These are phyloP conservation scores for Boechera stricta DNA, from an alignment of 345 rosid species.

Conservation along the genomic window DNA sequence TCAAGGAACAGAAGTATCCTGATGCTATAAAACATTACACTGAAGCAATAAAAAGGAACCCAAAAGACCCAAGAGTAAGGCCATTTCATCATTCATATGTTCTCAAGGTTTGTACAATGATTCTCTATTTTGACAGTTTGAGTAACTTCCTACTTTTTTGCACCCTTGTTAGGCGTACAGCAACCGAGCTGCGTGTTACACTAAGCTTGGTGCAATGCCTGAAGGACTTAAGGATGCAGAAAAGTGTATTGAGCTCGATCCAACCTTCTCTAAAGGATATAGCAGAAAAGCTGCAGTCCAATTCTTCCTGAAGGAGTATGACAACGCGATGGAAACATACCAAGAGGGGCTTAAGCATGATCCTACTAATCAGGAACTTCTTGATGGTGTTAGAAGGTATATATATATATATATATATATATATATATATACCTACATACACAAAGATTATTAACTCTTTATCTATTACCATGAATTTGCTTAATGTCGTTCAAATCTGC, in stretches of 20 bases:
- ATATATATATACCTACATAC: not conserved
- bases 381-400: constrained; percentile 83
- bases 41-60: constrained; percentile 88
- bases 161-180: constrained; percentile 66
- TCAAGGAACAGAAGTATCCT: constrained; percentile 86
- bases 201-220: constrained; percentile 86
- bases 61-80: constrained; percentile 70
- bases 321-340: constrained; percentile 85
- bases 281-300: constrained; percentile 84
- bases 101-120: not conserved
- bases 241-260: constrained; percentile 91
- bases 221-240: constrained; percentile 96
- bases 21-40: constrained; percentile 90
- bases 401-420: constrained; percentile 23
- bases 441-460: not conserved
- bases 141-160: constrained; percentile 15
- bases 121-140: not conserved
- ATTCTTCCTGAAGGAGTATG: constrained; percentile 92
- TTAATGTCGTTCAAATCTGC: constrained; percentile 28
- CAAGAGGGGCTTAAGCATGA: constrained; percentile 83
- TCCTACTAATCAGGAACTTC: constrained; percentile 82
- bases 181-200: constrained; percentile 95
- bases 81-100: constrained; percentile 1
- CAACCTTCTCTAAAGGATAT: constrained; percentile 88
- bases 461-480: not conserved